These are phyloP conservation scores for Eremochloa ophiuroides DNA, from an alignment of 176 grass and related monocot genomes.

Conservation along the genomic window DNA sequence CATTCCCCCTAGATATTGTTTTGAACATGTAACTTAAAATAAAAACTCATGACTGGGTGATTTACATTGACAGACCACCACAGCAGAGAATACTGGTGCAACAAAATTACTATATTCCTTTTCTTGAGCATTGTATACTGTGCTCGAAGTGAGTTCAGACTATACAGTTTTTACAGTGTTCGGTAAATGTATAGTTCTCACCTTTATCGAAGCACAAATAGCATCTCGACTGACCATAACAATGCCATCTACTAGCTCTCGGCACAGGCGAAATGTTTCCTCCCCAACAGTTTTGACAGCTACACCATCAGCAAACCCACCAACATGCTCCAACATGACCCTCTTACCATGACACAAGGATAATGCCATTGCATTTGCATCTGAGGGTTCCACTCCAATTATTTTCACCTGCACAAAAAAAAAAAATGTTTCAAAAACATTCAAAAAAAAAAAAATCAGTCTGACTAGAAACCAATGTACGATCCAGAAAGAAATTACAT, in stretches of 20 bases:
- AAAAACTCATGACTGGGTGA: not conserved
- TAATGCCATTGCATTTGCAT: constrained; percentile 99
- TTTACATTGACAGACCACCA: constrained; percentile 2
- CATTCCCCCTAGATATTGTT: not conserved
- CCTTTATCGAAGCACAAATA: constrained; percentile 99
- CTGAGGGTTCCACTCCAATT: constrained; percentile 94
- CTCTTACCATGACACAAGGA: constrained; percentile 82
- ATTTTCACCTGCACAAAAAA: constrained; percentile 76
- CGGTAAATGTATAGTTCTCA: constrained; percentile 3
- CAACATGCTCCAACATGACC: constrained; percentile 89
- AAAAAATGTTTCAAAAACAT: not conserved
- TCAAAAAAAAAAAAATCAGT: not conserved
- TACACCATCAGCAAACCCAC: constrained; percentile 97
- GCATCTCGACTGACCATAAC: constrained; percentile 94
- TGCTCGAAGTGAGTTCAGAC: no score
- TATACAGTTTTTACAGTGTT: not conserved
- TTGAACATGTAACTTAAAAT: not conserved
- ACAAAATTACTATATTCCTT: not conserved
- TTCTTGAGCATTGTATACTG: not conserved
- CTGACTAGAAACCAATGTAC: not conserved
- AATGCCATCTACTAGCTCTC: constrained; percentile 91
- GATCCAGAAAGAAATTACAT: not conserved
- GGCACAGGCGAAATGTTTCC: constrained; percentile 84
- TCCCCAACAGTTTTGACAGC: constrained; percentile 96
- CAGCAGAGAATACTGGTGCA: not conserved